Percentiles rank a stretch among this genome's conserved stretches.
phyloP scores from a whole-genome alignment of 1,284 basidiomycete genomes.

The Tetrapyrgos nigripes region DNA sequence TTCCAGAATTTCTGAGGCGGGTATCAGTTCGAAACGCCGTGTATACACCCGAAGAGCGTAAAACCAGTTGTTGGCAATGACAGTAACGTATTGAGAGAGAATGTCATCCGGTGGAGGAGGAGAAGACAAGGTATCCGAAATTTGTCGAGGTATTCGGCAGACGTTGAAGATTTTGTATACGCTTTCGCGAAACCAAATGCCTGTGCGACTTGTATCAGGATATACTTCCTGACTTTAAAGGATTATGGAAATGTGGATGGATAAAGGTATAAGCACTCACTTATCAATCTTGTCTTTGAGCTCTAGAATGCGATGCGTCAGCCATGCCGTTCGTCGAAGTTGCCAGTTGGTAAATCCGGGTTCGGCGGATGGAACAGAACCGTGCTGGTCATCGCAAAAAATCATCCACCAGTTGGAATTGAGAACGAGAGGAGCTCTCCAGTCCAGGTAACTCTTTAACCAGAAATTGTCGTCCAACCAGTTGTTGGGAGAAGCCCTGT shows the following conservation, averaged over 20 bases:
- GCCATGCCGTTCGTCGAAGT: constrained; percentile 85
- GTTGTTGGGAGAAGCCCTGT: constrained; percentile 86
- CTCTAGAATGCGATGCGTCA: constrained; percentile 78
- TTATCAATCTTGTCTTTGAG: constrained; percentile 78
- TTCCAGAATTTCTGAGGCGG: constrained; percentile 67
- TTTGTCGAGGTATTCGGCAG: constrained; percentile 71
- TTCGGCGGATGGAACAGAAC: constrained; percentile 26
- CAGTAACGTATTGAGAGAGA: constrained; percentile 67
- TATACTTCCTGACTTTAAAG: constrained; percentile 57
- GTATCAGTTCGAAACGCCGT: constrained; percentile 37
- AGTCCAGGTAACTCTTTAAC: constrained; percentile 91
- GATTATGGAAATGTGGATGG: constrained; percentile 7
- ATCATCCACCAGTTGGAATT: constrained; percentile 99
- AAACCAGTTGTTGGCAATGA: constrained; percentile 84
- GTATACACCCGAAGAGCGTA: constrained; percentile 81
- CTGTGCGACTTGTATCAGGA: constrained; percentile 65
- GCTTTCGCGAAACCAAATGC: constrained; percentile 68
- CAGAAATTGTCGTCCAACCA: constrained; percentile 98
- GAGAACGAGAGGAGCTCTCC: constrained; percentile 86
- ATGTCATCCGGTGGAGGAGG: constrained; percentile 49
- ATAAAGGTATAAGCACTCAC: constrained; percentile 44
- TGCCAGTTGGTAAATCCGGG: constrained; percentile 81
- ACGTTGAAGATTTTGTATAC: constrained; percentile 77
- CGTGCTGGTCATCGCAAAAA: constrained; percentile 71
- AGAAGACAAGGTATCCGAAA: constrained; percentile 70